Evolutionary conservation across 129 eudicot species (phyloP), one percentile per base, ranked within the genome.

Genomic region (Tagetes erecta): DNA sequence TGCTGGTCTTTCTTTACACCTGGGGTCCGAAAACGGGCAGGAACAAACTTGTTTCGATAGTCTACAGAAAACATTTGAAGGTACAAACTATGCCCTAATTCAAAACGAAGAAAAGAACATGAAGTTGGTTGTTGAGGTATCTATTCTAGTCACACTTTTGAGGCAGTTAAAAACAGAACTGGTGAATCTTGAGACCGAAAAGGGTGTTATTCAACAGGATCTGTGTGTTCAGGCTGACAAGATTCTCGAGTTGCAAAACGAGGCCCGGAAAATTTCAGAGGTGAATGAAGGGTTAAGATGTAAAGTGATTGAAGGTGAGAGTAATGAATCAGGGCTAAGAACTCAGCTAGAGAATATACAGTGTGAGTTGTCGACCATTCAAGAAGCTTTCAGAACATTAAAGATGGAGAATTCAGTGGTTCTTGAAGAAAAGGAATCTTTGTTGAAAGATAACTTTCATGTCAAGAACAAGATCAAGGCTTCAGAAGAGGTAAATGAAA

Each of bases 91-190:
- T 12, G 78, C 89, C 46, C 81, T 90, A 13, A 67, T n/a, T 49
- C 64, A 86, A 68, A 81, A 81, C 6, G 84, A 82, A 72, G 91
- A 88, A 39, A 91, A 88, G 80, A 94, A 87, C 77, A 80, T 70
- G 64, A 73, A 71, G 74, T 71, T 71, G 76, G 71, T 68, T 42
- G 70, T 94, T 64, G 88, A 91, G 75, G 63, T 78, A 47, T 83
- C 87, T 3, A 83, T 88, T 81, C 80, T 94, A 49, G 70, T 83
- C 50, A 46, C 91, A 59, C 79, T 85, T 67, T 70, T 94, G 76
- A 56, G 55, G 77, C 91, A 94, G 67, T 70, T 94, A 13, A 83
- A 71, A 76, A 38, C 64, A 12, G 87, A 83, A 75, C 73, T 77
- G 56, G 58, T 57, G 5, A 76, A 80, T 73, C 83, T 88, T 51